Evolutionary conservation across 371 early-diverging fungal species (phyloP).

Genomic region (Blakeslea trispora): DNA sequence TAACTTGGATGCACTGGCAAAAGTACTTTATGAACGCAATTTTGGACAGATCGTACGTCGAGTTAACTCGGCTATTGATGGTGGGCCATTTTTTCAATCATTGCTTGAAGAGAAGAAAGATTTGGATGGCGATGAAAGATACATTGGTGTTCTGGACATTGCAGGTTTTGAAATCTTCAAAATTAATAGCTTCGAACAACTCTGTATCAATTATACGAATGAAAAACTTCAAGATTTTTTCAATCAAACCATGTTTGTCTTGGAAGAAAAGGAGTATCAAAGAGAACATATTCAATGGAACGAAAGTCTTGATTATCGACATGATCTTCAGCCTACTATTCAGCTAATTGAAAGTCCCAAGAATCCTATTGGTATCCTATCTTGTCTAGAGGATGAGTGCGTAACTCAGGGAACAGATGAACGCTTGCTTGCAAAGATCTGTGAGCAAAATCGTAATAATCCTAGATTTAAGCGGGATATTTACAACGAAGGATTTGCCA

Average conservation of each 20-base stretch:
- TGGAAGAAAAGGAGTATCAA: constrained; percentile 99
- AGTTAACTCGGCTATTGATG: constrained; percentile 88
- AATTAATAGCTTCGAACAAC: constrained; percentile 98
- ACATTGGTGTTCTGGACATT: constrained; percentile 99
- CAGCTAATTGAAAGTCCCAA: constrained; percentile 95
- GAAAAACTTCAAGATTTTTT: constrained; percentile 99
- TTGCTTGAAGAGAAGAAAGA: constrained; percentile 14
- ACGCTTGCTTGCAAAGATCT: constrained; percentile 94
- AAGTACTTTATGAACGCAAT: constrained; percentile 97
- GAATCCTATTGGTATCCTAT: constrained; percentile 96
- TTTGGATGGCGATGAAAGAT: constrained; percentile 37
- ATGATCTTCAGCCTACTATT: constrained; percentile 99
- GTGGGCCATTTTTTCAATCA: constrained; percentile 12
- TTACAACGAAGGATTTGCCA: constrained; percentile 90
- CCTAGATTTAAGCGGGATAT: constrained; percentile 81
- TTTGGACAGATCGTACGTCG: constrained; percentile 91
- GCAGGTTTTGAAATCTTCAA: constrained; percentile 99
- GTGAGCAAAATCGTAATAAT: constrained; percentile 13
- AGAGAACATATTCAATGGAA: constrained; percentile 89
- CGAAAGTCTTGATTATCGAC: constrained; percentile 99
- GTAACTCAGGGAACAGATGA: constrained; percentile 97
- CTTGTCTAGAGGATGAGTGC: constrained; percentile 99
- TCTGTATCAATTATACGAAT: constrained; percentile 99
- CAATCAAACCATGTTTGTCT: constrained; percentile 99
- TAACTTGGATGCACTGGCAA: constrained; percentile 93